A percentile compares a stretch with the other conserved stretches of the same genome.
Evolutionary conservation across 768 basidiomycete species (phyloP).

Genomic region (Coprinellus micaceus): DNA sequence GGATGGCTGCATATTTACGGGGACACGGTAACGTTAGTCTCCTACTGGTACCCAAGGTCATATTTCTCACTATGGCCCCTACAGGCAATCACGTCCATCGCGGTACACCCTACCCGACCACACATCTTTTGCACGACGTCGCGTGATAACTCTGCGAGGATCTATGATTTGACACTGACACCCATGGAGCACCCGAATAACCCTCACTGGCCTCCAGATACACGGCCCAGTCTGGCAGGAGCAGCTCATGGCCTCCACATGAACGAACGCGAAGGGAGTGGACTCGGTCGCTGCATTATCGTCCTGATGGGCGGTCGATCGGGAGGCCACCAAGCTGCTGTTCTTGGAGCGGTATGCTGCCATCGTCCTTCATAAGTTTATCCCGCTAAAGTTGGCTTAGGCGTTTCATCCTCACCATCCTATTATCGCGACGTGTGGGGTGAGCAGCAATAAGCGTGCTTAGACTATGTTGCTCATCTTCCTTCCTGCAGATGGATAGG

Average conservation of each 20-base stretch:
- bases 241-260: conserved; percentile 67
- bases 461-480: conserved; percentile 2
- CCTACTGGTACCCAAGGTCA: neutral
- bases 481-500: conserved; percentile 56
- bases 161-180: conserved; percentile 57
- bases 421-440: conserved; percentile 75
- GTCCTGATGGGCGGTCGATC: conserved; percentile 68
- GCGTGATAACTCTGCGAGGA: conserved; percentile 62
- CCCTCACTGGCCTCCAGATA: conserved; percentile 52
- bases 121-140: conserved; percentile 70
- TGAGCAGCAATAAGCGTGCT: conserved; percentile 30
- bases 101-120: conserved; percentile 55
- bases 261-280: conserved; percentile 57
- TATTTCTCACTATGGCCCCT: conserved; percentile 1
- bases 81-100: conserved; percentile 64
- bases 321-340: conserved; percentile 70
- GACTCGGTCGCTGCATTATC: conserved; percentile 58
- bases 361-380: conserved; percentile 1
- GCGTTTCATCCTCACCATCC: conserved; percentile 65
- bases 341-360: conserved; percentile 55
- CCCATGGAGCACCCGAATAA: conserved; percentile 31
- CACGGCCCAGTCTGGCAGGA: conserved; percentile 52
- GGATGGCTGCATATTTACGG: conserved; percentile 46
- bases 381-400: conserved; percentile 29
- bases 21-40: conserved; percentile 70